Conservation (phyloP, 2,329 filamentous ascomycete genomes). For the Elsinoe arachidis region DNA sequence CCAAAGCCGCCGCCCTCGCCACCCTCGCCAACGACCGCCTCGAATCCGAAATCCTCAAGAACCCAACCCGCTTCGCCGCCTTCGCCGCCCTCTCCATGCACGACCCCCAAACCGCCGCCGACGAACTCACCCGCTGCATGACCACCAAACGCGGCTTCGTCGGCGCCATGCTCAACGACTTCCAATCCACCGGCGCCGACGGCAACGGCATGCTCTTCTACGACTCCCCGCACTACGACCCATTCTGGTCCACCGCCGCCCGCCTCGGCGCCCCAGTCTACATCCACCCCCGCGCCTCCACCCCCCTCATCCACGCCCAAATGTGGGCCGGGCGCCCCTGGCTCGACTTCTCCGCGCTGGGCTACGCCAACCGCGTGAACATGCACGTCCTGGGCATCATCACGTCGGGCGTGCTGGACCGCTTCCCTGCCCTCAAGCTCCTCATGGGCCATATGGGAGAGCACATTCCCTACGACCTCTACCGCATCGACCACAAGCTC, state of each 20-base stretch:
- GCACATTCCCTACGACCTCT: slow-evolving; percentile 49
- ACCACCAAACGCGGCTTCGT: slow-evolving; percentile 26
- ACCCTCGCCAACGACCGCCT: slow-evolving; percentile 27
- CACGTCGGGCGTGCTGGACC: slow-evolving; percentile 47
- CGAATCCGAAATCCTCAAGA: slow-evolving; percentile 22
- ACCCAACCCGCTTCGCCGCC: slow-evolving; percentile 25
- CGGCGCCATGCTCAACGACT: slow-evolving; percentile 30
- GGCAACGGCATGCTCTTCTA: slow-evolving; percentile 24
- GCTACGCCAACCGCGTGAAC: slow-evolving; percentile 46
- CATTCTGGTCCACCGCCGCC: slow-evolving; percentile 23
- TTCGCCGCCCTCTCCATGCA: slow-evolving; percentile 29
- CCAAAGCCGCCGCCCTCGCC: slow-evolving; percentile 21
- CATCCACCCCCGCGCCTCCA: slow-evolving; percentile 36
- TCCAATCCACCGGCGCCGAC: slow-evolving; percentile 19
- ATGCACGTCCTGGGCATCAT: slow-evolving; percentile 44
- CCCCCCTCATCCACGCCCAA: slow-evolving; percentile 30
- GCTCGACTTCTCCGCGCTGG: slow-evolving; percentile 37
- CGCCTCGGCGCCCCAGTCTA: slow-evolving; percentile 45
- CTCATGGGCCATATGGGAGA: slow-evolving; percentile 51
- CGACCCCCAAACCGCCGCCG: slow-evolving; percentile 24
- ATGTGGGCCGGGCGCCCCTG: slow-evolving; percentile 32
- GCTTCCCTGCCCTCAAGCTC: slow-evolving; percentile 46
- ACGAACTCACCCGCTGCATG: slow-evolving; percentile 27
- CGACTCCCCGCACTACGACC: slow-evolving; percentile 26
- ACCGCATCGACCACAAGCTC: slow-evolving; percentile 32